These are phyloP conservation scores for Dryas drummondii DNA, from an alignment of 306 rosid species.

Conservation along the genomic window DNA sequence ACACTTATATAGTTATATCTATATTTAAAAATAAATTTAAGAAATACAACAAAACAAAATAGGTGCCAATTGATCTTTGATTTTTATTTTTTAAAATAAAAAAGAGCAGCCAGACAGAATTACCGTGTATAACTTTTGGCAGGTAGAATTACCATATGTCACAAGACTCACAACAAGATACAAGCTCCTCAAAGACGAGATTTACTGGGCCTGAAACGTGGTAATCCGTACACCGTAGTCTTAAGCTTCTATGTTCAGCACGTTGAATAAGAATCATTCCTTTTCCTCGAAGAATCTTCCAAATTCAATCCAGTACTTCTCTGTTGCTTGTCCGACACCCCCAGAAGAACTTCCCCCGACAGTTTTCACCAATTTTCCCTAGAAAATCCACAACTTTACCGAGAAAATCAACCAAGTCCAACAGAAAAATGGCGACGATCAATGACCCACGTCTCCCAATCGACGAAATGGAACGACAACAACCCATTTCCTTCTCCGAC, in stretches of 20 bases:
- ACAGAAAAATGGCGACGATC: conserved; percentile 36
- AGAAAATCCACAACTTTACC: conserved; percentile 11
- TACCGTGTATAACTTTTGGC: no score
- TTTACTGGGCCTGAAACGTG: background rate
- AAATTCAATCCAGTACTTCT: background rate
- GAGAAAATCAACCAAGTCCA: background rate
- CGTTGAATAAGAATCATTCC: conserved; percentile 1
- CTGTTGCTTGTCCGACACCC: background rate
- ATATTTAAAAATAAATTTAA: no score
- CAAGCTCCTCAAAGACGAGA: no score
- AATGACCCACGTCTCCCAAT: conserved; percentile 11
- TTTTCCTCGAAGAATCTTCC: background rate
- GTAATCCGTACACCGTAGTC: background rate
- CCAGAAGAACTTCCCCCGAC: background rate
- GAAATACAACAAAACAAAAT: no score
- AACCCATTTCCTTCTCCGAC: conserved; percentile 52
- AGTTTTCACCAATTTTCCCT: background rate
- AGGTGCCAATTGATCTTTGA: no score
- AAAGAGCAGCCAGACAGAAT: no score
- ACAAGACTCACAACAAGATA: no score
- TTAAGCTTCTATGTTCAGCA: background rate
- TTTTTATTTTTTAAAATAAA: no score
- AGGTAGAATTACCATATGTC: no score
- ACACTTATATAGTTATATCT: no score
- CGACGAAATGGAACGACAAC: conserved; percentile 13